Conservation (phyloP, 1,284 basidiomycete genomes). For the Trichosporon faecale region DNA sequence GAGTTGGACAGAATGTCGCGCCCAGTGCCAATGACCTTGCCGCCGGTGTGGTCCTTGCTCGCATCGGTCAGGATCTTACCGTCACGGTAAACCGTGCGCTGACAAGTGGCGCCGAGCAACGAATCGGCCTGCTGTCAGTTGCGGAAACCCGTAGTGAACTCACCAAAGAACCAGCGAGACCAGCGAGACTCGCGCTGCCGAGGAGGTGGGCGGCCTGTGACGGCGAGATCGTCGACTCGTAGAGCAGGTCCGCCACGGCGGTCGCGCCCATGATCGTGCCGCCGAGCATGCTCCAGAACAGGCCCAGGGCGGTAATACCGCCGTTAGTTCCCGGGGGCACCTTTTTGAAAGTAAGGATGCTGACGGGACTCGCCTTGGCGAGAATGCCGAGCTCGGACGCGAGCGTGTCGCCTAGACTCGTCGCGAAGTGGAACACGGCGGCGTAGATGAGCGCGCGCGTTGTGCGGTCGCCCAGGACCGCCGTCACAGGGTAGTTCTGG, state of each 20-base stretch:
- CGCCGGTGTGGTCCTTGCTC: conserved; percentile 35
- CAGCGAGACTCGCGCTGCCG: conserved; percentile 52
- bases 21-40: conserved; percentile 64
- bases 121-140: conserved; percentile 62
- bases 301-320: conserved; percentile 72
- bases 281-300: conserved; percentile 67
- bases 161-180: conserved; percentile 72
- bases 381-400: conserved; percentile 68
- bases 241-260: conserved; percentile 60
- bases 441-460: conserved; percentile 23
- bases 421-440: conserved; percentile 30
- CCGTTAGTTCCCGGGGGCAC: conserved; percentile 93
- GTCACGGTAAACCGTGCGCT: conserved; percentile 69
- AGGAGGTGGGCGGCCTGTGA: not conserved
- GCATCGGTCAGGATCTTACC: conserved; percentile 68
- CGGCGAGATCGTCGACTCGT: conserved; percentile 53
- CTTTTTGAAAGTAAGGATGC: conserved; percentile 67
- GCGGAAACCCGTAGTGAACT: conserved; percentile 33
- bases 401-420: conserved; percentile 38
- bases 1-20: conserved; percentile 68
- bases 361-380: conserved; percentile 63
- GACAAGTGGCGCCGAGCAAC: conserved; percentile 80
- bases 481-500: conserved; percentile 2
- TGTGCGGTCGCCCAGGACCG: conserved; percentile 23
- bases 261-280: conserved; percentile 68